A percentile compares a stretch with the other conserved stretches of the same genome.
Conservation (phyloP, 257 asterid genomes). For the Ocimum tenuiflorum region DNA sequence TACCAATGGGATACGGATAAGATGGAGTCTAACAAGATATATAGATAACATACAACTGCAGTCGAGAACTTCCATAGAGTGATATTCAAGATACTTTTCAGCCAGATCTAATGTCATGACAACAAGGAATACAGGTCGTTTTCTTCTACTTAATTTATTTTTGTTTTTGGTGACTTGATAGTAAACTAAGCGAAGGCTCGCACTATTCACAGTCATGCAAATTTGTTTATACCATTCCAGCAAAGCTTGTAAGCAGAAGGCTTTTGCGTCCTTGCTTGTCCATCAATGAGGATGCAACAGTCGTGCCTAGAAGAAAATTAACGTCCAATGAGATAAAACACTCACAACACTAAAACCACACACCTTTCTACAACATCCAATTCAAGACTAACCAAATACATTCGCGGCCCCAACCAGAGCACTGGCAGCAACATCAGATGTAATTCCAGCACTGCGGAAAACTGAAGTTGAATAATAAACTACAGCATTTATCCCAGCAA, state of each 20-base stretch:
- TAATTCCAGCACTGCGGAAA: slow-evolving; percentile 85
- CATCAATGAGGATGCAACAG: slow-evolving; percentile 83
- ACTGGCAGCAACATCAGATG: slow-evolving; percentile 92
- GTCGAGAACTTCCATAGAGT: neutral
- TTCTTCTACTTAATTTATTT: neutral
- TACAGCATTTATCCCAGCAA: slow-evolving; percentile 91
- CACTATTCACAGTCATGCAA: neutral
- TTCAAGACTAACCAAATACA: slow-evolving; percentile 65
- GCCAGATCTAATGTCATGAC: neutral
- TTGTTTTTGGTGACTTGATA: neutral
- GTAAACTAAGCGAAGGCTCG: neutral
- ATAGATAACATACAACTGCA: neutral
- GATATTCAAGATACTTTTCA: neutral
- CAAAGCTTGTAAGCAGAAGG: slow-evolving; percentile 78
- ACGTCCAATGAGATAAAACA: slow-evolving; percentile 19
- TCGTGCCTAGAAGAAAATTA: slow-evolving; percentile 52
- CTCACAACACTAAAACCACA: neutral
- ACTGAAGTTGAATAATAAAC: slow-evolving; percentile 90
- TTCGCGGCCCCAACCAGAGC: slow-evolving; percentile 95
- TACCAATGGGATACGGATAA: too few species aligned
- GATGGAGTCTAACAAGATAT: neutral
- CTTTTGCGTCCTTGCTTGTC: slow-evolving; percentile 94
- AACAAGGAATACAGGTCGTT: neutral
- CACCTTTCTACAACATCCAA: neutral
- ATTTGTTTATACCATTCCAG: slow-evolving; percentile 72